Percentiles rank a stretch among this genome's conserved stretches.
phyloP scores from a whole-genome alignment of 2,329 filamentous ascomycete species.

The Tolypocladium endophyticum region DNA sequence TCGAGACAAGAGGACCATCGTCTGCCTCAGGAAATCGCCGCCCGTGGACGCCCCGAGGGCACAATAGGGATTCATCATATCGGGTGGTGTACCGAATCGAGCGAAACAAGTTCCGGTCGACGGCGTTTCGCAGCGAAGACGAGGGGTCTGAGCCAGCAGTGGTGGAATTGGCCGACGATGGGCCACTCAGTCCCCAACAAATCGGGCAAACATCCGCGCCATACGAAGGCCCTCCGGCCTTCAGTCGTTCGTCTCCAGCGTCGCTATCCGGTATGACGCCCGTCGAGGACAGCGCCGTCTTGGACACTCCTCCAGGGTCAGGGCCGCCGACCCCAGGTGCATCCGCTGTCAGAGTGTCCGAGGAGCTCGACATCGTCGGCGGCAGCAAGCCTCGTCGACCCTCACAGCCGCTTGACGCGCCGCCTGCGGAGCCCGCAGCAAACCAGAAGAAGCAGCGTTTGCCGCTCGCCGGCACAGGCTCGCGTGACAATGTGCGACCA shows the following conservation, averaged over 20 bases:
- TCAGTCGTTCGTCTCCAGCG: not conserved
- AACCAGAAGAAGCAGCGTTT: conserved; percentile 37
- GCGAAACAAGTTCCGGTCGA: conserved; percentile 37
- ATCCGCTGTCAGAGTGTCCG: not conserved
- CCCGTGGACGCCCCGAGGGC: conserved; percentile 7
- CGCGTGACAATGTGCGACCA: conserved; percentile 8
- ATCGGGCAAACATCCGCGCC: not conserved
- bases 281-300: not conserved
- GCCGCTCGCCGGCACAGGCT: conserved; percentile 16
- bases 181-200: not conserved
- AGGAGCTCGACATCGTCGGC: conserved; percentile 9
- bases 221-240: not conserved
- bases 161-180: conserved; percentile 16
- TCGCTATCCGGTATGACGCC: not conserved
- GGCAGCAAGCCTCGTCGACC: not conserved
- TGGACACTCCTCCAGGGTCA: not conserved
- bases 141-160: conserved; percentile 14
- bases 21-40: conserved; percentile 4
- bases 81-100: conserved; percentile 50
- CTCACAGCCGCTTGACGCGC: not conserved
- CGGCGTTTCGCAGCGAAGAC: conserved; percentile 24
- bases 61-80: conserved; percentile 26
- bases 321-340: not conserved
- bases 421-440: conserved; percentile 11
- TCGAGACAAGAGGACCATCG: conserved; percentile 32